Percentiles rank a stretch among this genome's conserved stretches.
These are phyloP conservation scores for Pyrenophora graminea DNA, from an alignment of 2,329 filamentous ascomycete species.

Conservation along the genomic window DNA sequence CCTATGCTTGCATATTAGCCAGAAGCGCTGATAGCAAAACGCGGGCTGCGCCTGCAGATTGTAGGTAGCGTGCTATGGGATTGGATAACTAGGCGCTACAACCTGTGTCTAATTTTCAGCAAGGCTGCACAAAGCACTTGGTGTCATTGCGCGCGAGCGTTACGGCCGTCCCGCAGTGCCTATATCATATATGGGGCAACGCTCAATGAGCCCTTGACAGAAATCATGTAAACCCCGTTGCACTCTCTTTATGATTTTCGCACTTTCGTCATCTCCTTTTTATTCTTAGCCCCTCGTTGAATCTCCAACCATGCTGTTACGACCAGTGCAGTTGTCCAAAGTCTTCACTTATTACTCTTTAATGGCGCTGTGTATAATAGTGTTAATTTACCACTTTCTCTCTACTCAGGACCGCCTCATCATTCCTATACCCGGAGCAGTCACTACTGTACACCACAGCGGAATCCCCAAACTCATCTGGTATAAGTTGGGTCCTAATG, in stretches of 20 bases:
- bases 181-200: background rate
- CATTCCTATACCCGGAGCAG: background rate
- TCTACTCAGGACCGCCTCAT: background rate
- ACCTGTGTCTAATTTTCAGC: background rate
- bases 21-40: background rate
- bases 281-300: background rate
- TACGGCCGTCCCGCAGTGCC: too few relatives aligned
- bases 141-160: background rate
- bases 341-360: constrained; percentile 3
- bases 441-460: background rate
- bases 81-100: background rate
- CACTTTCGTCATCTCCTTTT: background rate
- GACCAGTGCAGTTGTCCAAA: background rate
- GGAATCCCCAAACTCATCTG: constrained; percentile 43
- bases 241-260: background rate
- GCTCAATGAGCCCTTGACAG: background rate
- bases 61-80: background rate
- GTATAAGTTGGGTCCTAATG: constrained; percentile 49
- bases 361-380: constrained; percentile 3
- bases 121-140: background rate
- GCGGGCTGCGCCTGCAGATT: background rate
- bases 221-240: background rate
- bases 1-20: background rate
- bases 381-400: constrained; percentile 5
- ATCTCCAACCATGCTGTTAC: constrained; percentile 1